A percentile compares a stretch with the other conserved stretches of the same genome.
phyloP scores from a whole-genome alignment of 306 rosid genomes.

The Hippophae rhamnoides region DNA sequence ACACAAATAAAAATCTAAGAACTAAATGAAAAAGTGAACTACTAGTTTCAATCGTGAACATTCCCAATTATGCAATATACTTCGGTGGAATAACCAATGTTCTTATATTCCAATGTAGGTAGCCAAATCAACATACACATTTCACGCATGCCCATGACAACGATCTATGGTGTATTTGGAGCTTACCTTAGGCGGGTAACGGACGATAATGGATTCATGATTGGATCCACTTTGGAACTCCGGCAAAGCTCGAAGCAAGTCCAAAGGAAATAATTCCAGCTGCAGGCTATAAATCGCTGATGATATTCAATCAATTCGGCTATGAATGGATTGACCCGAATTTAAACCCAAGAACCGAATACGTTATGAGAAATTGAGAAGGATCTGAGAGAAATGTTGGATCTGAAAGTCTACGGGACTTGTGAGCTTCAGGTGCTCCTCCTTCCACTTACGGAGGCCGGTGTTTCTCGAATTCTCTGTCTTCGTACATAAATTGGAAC shows the following conservation, averaged over 20 bases:
- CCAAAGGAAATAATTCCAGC: conserved; percentile 22
- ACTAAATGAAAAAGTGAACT: not conserved
- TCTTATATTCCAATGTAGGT: conserved; percentile 1
- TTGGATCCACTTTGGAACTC: conserved; percentile 36
- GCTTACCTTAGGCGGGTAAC: conserved; percentile 92
- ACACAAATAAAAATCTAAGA: not conserved
- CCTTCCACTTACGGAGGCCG: conserved; percentile 19
- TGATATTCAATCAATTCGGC: conserved; percentile 9
- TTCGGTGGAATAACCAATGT: not conserved
- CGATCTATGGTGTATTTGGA: conserved; percentile 27
- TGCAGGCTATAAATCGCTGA: conserved; percentile 22
- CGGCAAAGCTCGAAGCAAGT: conserved; percentile 44
- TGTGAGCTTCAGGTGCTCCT: conserved; percentile 20
- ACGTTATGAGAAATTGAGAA: conserved; percentile 16
- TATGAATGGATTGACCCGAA: conserved; percentile 12
- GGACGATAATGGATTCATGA: conserved; percentile 94
- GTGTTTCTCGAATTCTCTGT: too few species aligned
- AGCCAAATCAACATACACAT: conserved; percentile 4
- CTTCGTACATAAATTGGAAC: too few species aligned
- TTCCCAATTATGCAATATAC: not conserved
- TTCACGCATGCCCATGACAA: not conserved
- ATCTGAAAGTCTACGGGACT: conserved; percentile 47
- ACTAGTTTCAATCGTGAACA: not conserved
- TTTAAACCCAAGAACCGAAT: conserved; percentile 49
- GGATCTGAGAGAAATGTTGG: conserved; percentile 35